Evolutionary conservation across 2,329 filamentous ascomycete genomes (phyloP), one percentile per base, ranked within the genome.

Genomic region (Colletotrichum orbiculare): DNA sequence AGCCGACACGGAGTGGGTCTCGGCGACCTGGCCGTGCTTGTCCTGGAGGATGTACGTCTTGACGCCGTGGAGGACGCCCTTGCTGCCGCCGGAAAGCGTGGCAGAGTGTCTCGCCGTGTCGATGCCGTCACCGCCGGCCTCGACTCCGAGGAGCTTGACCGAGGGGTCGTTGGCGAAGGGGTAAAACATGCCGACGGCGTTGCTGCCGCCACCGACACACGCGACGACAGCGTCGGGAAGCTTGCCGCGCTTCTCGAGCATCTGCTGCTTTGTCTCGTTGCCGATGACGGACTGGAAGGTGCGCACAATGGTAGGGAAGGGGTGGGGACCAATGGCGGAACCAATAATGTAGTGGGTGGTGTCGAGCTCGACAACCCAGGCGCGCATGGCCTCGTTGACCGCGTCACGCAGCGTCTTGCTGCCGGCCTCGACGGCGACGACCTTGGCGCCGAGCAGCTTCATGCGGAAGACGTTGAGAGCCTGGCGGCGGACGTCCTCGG

Each of bases 281-380:
- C 96, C 96, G 70, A 99, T 99, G 68, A 99, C 91, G 6, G 91
- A 96, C 81, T 98, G 96, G 89, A 99, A 97, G 0, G 95, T 97
- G 66, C 96, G 90, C 56, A 98, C 96, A 68, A 98, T 98, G 55
- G 93, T 97, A 1, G 96, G 96, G 89, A 97, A 98, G 10, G 96
- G 96, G 77, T 99, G 96, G 52, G 96, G 96, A 0, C 96, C 96
- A 72, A 99, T 99, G 48, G 96, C 96, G 13, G 94, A 97, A 61
- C 96, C 96, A 72, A 99, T 97, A 73, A 98, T 96, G 83, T 98
- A 99, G 84, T 99, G 96, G 0, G 96, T 98, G 15, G 93, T 96
- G 72, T 94, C 90, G 13, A 99, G 91, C 71, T 94, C 87, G 61
- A 94, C 91, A 15, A 99, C 94, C 96, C 96, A 99, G 68, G 92